phyloP scores from a whole-genome alignment of 441 rosid genomes.

The Pelargonium myrrhifolium region DNA sequence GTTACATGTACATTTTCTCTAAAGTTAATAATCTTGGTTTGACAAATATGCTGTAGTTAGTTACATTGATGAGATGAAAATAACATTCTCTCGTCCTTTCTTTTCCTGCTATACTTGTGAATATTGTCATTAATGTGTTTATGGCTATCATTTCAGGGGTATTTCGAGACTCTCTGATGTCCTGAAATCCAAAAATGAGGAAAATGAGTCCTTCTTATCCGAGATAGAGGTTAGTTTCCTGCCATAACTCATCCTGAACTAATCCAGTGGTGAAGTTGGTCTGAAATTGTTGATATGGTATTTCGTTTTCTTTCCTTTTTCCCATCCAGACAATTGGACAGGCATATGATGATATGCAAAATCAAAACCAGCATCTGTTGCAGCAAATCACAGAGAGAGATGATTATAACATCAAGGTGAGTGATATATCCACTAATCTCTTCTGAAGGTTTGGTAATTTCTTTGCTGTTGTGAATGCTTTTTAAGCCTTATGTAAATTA shows the following conservation, averaged over 20 bases:
- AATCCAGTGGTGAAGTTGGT: constrained; percentile 13
- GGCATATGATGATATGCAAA: constrained; percentile 92
- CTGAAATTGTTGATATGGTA: constrained; percentile 23
- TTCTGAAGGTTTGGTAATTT: not conserved
- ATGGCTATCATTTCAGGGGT: constrained; percentile 49
- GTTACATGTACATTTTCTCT: not conserved
- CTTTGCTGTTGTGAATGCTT: not conserved
- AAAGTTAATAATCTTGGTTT: not conserved
- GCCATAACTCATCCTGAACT: constrained; percentile 10
- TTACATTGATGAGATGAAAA: not conserved
- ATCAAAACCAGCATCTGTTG: constrained; percentile 87
- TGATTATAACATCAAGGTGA: constrained; percentile 96
- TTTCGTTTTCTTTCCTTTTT: constrained; percentile 24
- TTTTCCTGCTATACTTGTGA: no score
- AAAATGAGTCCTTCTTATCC: constrained; percentile 80
- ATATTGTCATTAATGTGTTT: constrained; percentile 10
- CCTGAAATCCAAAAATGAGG: constrained; percentile 80
- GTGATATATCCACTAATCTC: not conserved
- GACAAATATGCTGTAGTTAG: not conserved
- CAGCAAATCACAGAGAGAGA: constrained; percentile 95
- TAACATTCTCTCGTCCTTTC: not conserved
- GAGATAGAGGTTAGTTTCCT: constrained; percentile 77
- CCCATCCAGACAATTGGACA: constrained; percentile 72
- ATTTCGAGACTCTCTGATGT: constrained; percentile 45
- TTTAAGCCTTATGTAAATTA: not conserved